Evolutionary conservation across 2,329 filamentous ascomycete genomes (phyloP).

Genomic region (Paraconiothyrium brasiliense): DNA sequence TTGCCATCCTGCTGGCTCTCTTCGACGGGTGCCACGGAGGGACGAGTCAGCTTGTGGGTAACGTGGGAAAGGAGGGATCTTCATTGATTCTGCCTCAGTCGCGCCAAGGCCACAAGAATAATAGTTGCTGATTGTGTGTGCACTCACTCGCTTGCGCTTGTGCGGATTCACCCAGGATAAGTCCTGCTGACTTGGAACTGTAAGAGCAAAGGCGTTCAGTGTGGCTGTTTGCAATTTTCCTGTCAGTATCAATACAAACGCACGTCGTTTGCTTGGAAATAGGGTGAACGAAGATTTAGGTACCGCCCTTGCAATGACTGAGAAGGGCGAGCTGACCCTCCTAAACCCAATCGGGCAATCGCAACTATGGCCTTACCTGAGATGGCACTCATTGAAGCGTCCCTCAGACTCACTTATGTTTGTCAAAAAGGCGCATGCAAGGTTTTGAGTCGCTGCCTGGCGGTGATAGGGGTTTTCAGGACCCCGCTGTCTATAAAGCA

Average conservation of each 20-base stretch:
- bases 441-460: conserved; percentile 1
- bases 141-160: too few species aligned
- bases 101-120: too few species aligned
- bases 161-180: too few species aligned
- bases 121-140: too few species aligned
- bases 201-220: too few species aligned
- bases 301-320: not conserved
- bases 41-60: too few species aligned
- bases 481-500: not conserved
- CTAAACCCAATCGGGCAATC: not conserved
- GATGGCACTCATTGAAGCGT: not conserved
- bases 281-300: not conserved
- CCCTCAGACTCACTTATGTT: not conserved
- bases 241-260: not conserved
- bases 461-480: not conserved
- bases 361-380: not conserved
- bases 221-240: too few species aligned
- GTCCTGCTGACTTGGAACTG: too few species aligned
- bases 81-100: too few species aligned
- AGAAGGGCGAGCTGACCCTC: conserved; percentile 3
- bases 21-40: too few species aligned
- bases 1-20: too few species aligned
- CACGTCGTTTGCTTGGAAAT: not conserved
- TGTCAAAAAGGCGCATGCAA: conserved; percentile 3
- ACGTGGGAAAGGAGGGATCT: too few species aligned